Evolutionary conservation across 345 rosid genomes (phyloP), one percentile per base, ranked within the genome.

Genomic region (Viola odorata): DNA sequence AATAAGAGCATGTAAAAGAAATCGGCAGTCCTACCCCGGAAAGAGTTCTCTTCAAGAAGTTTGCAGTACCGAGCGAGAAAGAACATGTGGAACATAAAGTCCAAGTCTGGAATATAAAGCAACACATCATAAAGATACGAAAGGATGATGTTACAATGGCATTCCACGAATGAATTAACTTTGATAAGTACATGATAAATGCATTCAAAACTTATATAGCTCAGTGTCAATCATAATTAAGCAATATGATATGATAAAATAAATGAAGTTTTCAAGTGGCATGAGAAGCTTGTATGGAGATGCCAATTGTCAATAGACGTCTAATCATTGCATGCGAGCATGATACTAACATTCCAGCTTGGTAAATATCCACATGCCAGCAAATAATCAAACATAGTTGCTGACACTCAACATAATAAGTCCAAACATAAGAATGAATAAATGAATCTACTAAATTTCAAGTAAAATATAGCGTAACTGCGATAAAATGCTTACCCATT

Each of bases 1-100:
- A 95, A 91, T 5, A 95, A 64, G 17, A 95, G 96, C 99, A 95
- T 88, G 84, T 88, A 94, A 66, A 94, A 88, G 78, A 94, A 94
- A 78, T 94, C 96, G 0, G 99, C 99, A 15, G 97, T 94, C 78
- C 91, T 88, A 60, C 96, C 97, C 82, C 99, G 76, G 69, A 94
- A 94, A 7, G 99, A 86, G 77, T 94, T 94, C 78, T 94, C 97
- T 78, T 94, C 99, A 0, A 91, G 96, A 65, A 94, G 92, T 68
- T 94, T 94, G 84, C 96, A 95, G 85, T 95, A 95, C 13, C 98
- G 94, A 42, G 96, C 94, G 15, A 91, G 96, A 69, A 95, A 95
- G 82, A 95, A 95, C 99, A 95, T 95, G 67, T 88, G 99, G 70
- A 95, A 95, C 91, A 91, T 69, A 75, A 95, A 95, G 76, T 91